These are phyloP conservation scores for Cytospora piceae DNA, from an alignment of 2,329 filamentous ascomycete species.

Conservation along the genomic window DNA sequence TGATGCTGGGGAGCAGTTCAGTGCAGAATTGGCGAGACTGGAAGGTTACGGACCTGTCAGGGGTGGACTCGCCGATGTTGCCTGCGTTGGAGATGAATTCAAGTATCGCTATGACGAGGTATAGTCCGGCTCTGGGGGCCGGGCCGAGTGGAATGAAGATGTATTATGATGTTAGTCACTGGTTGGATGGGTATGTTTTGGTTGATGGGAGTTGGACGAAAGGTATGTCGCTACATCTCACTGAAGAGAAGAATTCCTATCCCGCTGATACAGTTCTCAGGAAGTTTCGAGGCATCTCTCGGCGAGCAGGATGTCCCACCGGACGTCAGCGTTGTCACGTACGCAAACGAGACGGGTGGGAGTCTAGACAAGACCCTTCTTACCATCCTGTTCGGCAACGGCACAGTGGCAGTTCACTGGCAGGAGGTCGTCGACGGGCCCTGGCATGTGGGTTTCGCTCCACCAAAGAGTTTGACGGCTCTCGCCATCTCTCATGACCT, in stretches of 20 bases:
- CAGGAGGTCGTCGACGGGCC: conserved; percentile 11
- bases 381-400: conserved; percentile 10
- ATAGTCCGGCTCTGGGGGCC: neutral
- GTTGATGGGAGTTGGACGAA: conserved; percentile 18
- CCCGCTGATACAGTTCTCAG: neutral
- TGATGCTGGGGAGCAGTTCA: conserved; percentile 17
- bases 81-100: conserved; percentile 20
- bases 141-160: conserved; percentile 17
- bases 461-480: conserved; percentile 6
- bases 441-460: conserved; percentile 11
- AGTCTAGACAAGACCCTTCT: conserved; percentile 5
- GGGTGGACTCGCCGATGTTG: neutral
- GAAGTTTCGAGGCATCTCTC: conserved; percentile 18
- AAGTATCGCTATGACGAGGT: conserved; percentile 17
- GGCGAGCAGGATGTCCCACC: conserved; percentile 10
- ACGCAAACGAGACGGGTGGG: neutral
- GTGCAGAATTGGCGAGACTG: conserved; percentile 9
- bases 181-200: conserved; percentile 15
- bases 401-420: conserved; percentile 8
- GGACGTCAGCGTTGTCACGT: conserved; percentile 11
- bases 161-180: conserved; percentile 21
- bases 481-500: conserved; percentile 10
- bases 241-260: neutral
- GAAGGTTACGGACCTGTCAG: conserved; percentile 15
- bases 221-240: neutral